A percentile compares a stretch with the other conserved stretches of the same genome.
phyloP scores from a whole-genome alignment of 139 green algal species.

The Mesotaenium endlicherianum region DNA sequence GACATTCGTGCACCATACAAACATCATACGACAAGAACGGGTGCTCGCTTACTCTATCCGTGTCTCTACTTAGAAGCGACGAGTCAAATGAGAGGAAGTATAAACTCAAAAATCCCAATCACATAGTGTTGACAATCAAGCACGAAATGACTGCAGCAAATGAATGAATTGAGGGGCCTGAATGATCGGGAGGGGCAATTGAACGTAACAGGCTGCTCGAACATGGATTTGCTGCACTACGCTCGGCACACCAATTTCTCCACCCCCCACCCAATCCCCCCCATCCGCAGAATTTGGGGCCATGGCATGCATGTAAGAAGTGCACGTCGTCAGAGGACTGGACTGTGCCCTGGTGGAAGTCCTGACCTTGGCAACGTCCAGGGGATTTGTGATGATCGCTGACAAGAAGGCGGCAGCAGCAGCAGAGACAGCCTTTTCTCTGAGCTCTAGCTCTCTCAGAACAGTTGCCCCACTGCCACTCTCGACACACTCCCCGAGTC shows the following conservation, averaged over 20 bases:
- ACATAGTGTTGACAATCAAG: not conserved
- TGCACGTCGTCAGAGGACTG: no score
- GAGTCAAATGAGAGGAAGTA: no score
- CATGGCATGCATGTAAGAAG: no score
- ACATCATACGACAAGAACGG: no score
- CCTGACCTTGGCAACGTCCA: slow-evolving; percentile 38
- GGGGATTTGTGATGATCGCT: slow-evolving; percentile 26
- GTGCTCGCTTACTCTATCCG: no score
- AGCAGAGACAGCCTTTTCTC: slow-evolving; percentile 26
- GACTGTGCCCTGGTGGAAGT: no score
- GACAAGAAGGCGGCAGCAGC: slow-evolving; percentile 16
- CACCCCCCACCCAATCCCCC: not conserved
- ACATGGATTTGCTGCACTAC: not conserved
- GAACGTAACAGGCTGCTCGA: no score
- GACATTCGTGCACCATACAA: no score
- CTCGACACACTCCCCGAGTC: not conserved
- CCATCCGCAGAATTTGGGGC: not conserved
- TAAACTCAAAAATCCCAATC: not conserved
- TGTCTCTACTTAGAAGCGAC: no score
- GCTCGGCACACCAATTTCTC: not conserved
- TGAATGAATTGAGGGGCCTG: no score
- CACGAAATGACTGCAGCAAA: not conserved
- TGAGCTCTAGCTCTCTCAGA: slow-evolving; percentile 1
- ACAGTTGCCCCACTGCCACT: not conserved
- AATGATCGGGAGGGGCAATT: no score